Conservation (phyloP, 1,139 yeast species). For the Neolecta irregularis region DNA sequence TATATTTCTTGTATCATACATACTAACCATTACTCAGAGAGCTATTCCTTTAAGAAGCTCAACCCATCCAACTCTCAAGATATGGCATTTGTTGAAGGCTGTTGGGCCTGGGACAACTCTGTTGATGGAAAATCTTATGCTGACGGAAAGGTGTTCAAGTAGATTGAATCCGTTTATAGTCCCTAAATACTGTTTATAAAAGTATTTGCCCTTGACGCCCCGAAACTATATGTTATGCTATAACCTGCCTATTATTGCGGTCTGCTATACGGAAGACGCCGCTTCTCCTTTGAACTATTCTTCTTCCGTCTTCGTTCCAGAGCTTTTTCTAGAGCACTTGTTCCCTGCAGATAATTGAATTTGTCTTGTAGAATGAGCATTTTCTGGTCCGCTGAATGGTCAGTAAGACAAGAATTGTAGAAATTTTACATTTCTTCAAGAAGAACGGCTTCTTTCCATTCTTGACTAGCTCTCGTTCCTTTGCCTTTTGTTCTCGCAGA, state of each 20-base stretch:
- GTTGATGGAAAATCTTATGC: constrained; percentile 58
- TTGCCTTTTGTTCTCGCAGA: constrained; percentile 33
- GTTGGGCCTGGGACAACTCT: constrained; percentile 83
- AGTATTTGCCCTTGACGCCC: too few relatives aligned
- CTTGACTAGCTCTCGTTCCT: constrained; percentile 33
- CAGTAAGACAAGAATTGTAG: neutral
- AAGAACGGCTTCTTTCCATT: constrained; percentile 41
- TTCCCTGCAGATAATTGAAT: constrained; percentile 67
- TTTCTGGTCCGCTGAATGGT: constrained; percentile 40
- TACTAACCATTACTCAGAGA: too few relatives aligned
- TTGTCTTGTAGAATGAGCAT: constrained; percentile 78
- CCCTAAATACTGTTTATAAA: too few relatives aligned
- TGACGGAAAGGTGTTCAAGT: constrained; percentile 76
- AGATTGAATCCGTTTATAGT: constrained; percentile 18
- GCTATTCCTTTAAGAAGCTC: constrained; percentile 51
- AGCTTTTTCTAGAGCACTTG: constrained; percentile 62
- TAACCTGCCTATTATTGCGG: too few relatives aligned
- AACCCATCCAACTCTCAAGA: constrained; percentile 54
- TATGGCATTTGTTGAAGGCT: constrained; percentile 52
- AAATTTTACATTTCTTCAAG: constrained; percentile 41
- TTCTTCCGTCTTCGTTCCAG: constrained; percentile 90
- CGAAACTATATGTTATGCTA: too few relatives aligned
- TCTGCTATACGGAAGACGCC: too few relatives aligned
- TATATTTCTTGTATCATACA: too few relatives aligned
- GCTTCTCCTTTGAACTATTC: constrained; percentile 81